Conservation (phyloP, 495 filamentous ascomycete genomes). For the Trichoderma gamsii region DNA sequence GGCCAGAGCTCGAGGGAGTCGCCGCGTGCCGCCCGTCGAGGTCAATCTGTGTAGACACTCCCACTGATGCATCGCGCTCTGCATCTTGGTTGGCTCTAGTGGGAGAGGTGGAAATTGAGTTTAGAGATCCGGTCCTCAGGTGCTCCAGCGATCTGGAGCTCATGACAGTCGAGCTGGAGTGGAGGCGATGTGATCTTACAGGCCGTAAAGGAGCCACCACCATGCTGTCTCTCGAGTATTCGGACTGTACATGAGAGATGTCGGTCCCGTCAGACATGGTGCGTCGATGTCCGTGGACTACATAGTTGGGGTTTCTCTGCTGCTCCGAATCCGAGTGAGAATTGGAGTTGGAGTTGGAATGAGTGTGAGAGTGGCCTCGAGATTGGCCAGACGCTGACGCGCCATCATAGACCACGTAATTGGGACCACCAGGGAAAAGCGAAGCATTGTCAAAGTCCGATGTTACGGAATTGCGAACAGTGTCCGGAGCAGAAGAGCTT, state of each 20-base stretch:
- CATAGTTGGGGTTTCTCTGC: slow-evolving; percentile 36
- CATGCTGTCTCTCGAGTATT: slow-evolving; percentile 51
- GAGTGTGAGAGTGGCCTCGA: slow-evolving; percentile 8
- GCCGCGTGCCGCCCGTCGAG: not conserved
- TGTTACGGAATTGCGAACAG: not conserved
- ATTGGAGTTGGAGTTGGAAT: too few relatives aligned
- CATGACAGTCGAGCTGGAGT: slow-evolving; percentile 27
- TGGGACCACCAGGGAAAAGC: slow-evolving; percentile 21
- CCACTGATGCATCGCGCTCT: not conserved
- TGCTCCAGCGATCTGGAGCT: slow-evolving; percentile 43
- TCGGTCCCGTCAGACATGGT: not conserved
- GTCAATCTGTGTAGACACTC: slow-evolving; percentile 1
- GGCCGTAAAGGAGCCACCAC: slow-evolving; percentile 44
- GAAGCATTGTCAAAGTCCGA: slow-evolving; percentile 1
- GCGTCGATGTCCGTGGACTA: slow-evolving; percentile 34
- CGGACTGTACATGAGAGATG: slow-evolving; percentile 23
- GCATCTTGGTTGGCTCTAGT: slow-evolving; percentile 33
- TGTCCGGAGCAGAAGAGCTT: slow-evolving; percentile 25
- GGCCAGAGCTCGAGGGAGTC: not conserved
- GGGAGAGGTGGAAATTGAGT: slow-evolving; percentile 31
- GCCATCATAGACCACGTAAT: slow-evolving; percentile 37
- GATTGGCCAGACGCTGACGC: slow-evolving; percentile 32
- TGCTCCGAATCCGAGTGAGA: slow-evolving; percentile 18
- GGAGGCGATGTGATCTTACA: slow-evolving; percentile 25
- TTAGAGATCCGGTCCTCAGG: slow-evolving; percentile 42